phyloP scores from a whole-genome alignment of 2,329 filamentous ascomycete genomes.

The Colletotrichum plurivorum region DNA sequence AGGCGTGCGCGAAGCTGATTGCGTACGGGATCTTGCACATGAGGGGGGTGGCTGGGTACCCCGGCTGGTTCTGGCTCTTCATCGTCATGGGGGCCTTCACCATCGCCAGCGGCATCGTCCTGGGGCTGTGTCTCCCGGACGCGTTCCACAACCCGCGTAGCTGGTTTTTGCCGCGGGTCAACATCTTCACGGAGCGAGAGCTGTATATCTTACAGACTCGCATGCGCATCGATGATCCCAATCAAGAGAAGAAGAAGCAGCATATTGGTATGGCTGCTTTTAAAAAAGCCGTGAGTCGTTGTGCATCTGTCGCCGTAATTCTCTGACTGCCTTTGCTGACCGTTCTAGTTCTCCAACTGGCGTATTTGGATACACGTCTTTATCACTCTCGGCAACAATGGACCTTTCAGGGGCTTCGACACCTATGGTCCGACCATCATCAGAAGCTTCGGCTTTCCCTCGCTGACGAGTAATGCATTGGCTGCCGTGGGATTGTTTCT shows the following conservation, averaged over 20 bases:
- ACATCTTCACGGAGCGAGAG: constrained; percentile 56
- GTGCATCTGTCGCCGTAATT: neutral
- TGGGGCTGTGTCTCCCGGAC: constrained; percentile 60
- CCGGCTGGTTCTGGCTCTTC: constrained; percentile 73
- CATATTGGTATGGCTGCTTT: constrained; percentile 60
- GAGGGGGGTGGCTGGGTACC: constrained; percentile 59
- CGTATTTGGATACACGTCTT: constrained; percentile 66
- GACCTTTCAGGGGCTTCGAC: constrained; percentile 62
- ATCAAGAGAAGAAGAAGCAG: constrained; percentile 64
- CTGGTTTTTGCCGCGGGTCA: constrained; percentile 54
- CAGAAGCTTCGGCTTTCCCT: constrained; percentile 64
- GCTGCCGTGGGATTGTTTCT: constrained; percentile 68
- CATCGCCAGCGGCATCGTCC: constrained; percentile 57
- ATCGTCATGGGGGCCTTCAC: constrained; percentile 67
- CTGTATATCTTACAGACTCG: constrained; percentile 58
- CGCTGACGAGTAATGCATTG: constrained; percentile 65
- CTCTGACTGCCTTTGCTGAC: too few relatives aligned
- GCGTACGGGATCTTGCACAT: constrained; percentile 65
- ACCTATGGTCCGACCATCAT: constrained; percentile 70
- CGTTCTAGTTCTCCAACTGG: constrained; percentile 61
- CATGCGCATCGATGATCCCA: constrained; percentile 59
- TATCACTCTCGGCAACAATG: constrained; percentile 64
- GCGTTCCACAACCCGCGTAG: constrained; percentile 59
- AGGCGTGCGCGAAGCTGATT: constrained; percentile 57
- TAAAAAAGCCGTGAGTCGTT: constrained; percentile 55